Percentiles rank a stretch among this genome's conserved stretches.
Conservation (phyloP, 2,329 filamentous ascomycete genomes). For the Hymenoscyphus albidus region DNA sequence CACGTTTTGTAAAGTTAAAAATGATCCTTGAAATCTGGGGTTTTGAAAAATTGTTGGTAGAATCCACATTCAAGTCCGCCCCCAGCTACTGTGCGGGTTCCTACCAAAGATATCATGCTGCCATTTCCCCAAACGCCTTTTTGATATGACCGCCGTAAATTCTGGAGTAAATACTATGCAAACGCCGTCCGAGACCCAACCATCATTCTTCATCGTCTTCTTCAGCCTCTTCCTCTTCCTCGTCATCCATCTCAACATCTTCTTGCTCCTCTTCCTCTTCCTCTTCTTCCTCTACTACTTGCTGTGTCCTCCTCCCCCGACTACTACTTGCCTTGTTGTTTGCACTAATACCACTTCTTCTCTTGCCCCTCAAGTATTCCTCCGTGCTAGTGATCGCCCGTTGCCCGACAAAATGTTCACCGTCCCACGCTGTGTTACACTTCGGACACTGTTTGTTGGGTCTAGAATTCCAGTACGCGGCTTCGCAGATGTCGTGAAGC, state of each 20-base stretch:
- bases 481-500: conserved; percentile 73
- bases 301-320: conserved; percentile 4
- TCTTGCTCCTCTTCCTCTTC: conserved; percentile 7
- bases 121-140: neutral
- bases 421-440: conserved; percentile 50
- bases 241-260: conserved; percentile 6
- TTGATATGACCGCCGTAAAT: neutral
- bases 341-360: conserved; percentile 27
- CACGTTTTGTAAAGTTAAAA: neutral
- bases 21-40: neutral
- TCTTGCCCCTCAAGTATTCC: conserved; percentile 31
- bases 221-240: conserved; percentile 13
- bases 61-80: neutral
- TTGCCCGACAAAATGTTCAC: conserved; percentile 34
- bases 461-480: conserved; percentile 65
- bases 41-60: neutral
- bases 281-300: conserved; percentile 2
- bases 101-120: neutral
- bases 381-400: conserved; percentile 34
- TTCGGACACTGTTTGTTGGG: conserved; percentile 59
- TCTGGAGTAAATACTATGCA: neutral
- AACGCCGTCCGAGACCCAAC: neutral
- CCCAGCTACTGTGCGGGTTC: neutral
- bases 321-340: conserved; percentile 18
- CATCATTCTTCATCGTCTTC: conserved; percentile 7